Evolutionary conservation across 306 rosid species (phyloP).

Genomic region (Crotalaria pallida): DNA sequence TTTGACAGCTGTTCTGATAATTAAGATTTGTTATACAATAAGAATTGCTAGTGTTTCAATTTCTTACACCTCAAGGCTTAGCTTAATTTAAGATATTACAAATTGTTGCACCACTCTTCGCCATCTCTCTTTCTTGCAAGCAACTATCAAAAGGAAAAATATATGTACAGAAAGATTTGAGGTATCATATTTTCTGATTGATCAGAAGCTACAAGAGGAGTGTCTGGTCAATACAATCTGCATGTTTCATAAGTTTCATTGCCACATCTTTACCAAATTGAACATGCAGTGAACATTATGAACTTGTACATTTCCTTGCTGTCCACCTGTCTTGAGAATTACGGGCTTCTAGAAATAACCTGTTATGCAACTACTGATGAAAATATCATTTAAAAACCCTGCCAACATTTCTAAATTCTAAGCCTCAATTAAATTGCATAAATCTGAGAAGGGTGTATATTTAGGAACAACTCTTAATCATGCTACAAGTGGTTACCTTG

Average conservation of each 20-base stretch:
- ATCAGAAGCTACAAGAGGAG: no score
- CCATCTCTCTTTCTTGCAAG: background rate
- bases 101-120: background rate
- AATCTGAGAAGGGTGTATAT: background rate
- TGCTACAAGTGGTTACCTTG: conserved; percentile 11
- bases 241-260: background rate
- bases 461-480: background rate
- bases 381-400: background rate
- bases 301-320: background rate
- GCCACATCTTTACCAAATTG: background rate
- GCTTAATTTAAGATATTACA: background rate
- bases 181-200: no score
- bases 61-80: background rate
- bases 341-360: background rate
- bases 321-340: background rate
- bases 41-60: background rate
- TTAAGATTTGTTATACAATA: background rate
- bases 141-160: no score
- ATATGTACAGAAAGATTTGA: no score
- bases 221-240: no score
- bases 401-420: background rate
- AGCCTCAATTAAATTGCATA: background rate
- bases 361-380: background rate
- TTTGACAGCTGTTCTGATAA: background rate
- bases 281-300: background rate